Evolutionary conservation across 1,284 basidiomycete species (phyloP).

Genomic region (Sporisorium graminicola): DNA sequence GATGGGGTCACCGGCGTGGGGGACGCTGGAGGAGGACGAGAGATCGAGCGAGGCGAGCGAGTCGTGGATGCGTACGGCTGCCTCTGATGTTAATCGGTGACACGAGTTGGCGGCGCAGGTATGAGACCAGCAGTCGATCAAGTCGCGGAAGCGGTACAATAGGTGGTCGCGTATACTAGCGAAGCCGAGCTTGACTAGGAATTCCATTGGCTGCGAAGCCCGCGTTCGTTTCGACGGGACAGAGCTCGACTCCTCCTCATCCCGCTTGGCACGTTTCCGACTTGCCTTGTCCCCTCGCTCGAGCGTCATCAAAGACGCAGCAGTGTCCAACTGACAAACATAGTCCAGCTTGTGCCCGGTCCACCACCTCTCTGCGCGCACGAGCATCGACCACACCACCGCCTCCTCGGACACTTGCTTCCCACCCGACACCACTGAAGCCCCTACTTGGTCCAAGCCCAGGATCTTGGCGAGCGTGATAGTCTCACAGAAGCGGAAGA

Average conservation of each 20-base stretch:
- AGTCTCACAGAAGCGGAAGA: conserved; percentile 50
- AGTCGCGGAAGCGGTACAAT: conserved; percentile 3
- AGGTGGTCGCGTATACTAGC: conserved; percentile 12
- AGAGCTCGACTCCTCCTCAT: background rate
- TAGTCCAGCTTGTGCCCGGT: conserved; percentile 22
- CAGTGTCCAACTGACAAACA: conserved; percentile 34
- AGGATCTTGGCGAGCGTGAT: conserved; percentile 55
- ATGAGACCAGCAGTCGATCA: conserved; percentile 16
- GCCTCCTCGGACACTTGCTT: conserved; percentile 14
- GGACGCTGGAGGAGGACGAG: background rate
- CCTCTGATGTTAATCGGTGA: conserved; percentile 1
- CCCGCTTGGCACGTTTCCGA: conserved; percentile 18
- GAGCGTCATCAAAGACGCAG: background rate
- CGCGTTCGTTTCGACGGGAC: conserved; percentile 2
- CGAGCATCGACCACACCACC: conserved; percentile 42
- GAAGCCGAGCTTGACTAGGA: conserved; percentile 29
- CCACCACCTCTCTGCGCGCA: conserved; percentile 55
- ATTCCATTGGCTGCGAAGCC: conserved; percentile 5
- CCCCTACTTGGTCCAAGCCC: conserved; percentile 31
- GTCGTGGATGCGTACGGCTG: conserved; percentile 29
- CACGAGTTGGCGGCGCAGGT: background rate
- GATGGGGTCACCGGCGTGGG: conserved; percentile 20
- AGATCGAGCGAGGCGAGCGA: conserved; percentile 24
- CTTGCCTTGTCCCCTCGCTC: background rate
- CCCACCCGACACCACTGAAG: background rate